phyloP scores from a whole-genome alignment of 805 yeast genomes.

The Pichia ethanolica region DNA sequence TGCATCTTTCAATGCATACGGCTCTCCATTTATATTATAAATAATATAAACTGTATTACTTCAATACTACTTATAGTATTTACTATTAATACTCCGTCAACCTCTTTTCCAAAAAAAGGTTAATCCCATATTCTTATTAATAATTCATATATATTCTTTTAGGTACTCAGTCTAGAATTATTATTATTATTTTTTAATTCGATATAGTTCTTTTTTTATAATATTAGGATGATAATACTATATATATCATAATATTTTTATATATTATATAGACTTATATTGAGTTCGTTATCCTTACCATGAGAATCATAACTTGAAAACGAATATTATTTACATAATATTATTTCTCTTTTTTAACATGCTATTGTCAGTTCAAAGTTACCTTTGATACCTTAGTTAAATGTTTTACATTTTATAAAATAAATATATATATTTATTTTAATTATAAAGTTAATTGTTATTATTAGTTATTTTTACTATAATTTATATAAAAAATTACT shows the following conservation, averaged over 20 bases:
- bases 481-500: no score
- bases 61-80: not conserved
- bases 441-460: not conserved
- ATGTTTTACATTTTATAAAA: constrained; percentile 2
- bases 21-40: not conserved
- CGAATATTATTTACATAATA: not conserved
- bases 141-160: constrained; percentile 1
- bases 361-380: constrained; percentile 1
- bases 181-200: not conserved
- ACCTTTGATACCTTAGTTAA: constrained; percentile 2
- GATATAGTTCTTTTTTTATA: constrained; percentile 1
- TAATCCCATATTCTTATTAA: constrained; percentile 1
- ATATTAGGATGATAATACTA: not conserved
- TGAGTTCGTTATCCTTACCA: constrained; percentile 3
- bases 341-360: not conserved
- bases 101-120: not conserved
- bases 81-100: constrained; percentile 1
- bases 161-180: not conserved
- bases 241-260: not conserved
- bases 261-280: constrained; percentile 1
- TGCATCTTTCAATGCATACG: constrained; percentile 3
- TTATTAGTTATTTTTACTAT: no score
- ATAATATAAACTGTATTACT: not conserved
- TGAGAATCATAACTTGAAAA: constrained; percentile 1
- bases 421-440: not conserved